Conservation (phyloP, 371 early-diverging fungal species). For the Mortierella sp. region DNA sequence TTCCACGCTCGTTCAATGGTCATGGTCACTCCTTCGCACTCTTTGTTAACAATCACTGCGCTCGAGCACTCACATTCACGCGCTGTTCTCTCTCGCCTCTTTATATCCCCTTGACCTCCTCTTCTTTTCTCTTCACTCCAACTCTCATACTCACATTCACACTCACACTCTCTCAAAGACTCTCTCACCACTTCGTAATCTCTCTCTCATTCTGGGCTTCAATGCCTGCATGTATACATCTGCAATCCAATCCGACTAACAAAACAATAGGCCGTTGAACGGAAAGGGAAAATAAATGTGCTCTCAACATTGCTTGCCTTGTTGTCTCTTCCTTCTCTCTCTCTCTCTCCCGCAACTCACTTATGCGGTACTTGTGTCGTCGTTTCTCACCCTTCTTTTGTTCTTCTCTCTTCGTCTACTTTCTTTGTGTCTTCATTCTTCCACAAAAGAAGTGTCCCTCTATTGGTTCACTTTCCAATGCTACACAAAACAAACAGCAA, state of each 20-base stretch:
- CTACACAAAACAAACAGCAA: neutral
- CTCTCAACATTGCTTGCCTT: slow-evolving; percentile 4
- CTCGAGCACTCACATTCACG: neutral
- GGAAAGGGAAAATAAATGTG: neutral
- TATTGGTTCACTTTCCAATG: neutral
- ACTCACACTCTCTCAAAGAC: neutral
- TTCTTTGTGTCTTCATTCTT: neutral
- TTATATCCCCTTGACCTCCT: neutral
- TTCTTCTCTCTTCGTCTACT: neutral
- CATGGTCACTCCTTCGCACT: neutral
- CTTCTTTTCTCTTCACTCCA: neutral
- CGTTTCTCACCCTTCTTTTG: neutral
- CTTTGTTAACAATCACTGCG: neutral
- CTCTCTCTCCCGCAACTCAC: neutral
- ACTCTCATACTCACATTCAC: neutral
- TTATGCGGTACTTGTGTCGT: neutral
- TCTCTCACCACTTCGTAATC: too few relatives aligned
- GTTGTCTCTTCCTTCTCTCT: neutral
- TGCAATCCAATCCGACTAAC: neutral
- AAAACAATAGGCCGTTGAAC: slow-evolving; percentile 3
- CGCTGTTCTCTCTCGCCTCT: neutral
- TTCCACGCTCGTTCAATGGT: too few relatives aligned
- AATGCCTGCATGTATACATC: neutral
- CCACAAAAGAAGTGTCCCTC: neutral
- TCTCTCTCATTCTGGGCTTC: neutral